Conservation (phyloP, 305 asterid genomes). For the Solanum hybrid region DNA sequence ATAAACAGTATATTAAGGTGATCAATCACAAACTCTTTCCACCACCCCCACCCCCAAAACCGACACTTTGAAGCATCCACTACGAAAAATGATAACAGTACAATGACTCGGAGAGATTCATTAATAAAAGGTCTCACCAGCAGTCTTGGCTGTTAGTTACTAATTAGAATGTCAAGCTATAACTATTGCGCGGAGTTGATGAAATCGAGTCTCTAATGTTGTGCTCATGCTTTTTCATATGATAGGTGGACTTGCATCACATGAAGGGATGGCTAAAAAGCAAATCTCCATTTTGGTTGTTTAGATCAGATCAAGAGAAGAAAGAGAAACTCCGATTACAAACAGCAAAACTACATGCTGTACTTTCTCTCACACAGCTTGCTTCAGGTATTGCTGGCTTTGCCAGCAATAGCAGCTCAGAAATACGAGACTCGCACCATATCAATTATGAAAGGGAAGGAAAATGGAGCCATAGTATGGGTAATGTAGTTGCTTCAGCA, state of each 20-base stretch:
- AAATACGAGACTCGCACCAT: slow-evolving; percentile 17
- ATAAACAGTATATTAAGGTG: slow-evolving; percentile 30
- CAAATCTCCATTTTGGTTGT: slow-evolving; percentile 20
- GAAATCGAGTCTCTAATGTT: background rate
- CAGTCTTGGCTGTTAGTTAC: background rate
- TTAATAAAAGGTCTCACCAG: background rate
- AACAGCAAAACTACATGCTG: slow-evolving; percentile 51
- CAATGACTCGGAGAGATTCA: background rate
- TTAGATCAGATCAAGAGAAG: slow-evolving; percentile 34
- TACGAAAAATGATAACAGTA: background rate
- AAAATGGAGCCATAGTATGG: slow-evolving; percentile 23
- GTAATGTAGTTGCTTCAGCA: slow-evolving; percentile 40
- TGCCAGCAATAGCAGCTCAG: slow-evolving; percentile 21
- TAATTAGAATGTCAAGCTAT: background rate
- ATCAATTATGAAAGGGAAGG: slow-evolving; percentile 12
- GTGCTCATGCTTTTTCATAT: background rate
- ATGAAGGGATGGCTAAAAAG: slow-evolving; percentile 35
- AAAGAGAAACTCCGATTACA: slow-evolving; percentile 44
- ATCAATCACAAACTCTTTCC: slow-evolving; percentile 2
- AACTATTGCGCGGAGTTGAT: background rate
- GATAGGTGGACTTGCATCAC: slow-evolving; percentile 26
- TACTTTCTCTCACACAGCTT: slow-evolving; percentile 56
- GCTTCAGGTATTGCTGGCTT: slow-evolving; percentile 64
- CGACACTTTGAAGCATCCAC: background rate
- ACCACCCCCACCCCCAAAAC: background rate